Evolutionary conservation across 306 rosid species (phyloP), one percentile per base, ranked within the genome.

Genomic region (Trichosanthes truncata): DNA sequence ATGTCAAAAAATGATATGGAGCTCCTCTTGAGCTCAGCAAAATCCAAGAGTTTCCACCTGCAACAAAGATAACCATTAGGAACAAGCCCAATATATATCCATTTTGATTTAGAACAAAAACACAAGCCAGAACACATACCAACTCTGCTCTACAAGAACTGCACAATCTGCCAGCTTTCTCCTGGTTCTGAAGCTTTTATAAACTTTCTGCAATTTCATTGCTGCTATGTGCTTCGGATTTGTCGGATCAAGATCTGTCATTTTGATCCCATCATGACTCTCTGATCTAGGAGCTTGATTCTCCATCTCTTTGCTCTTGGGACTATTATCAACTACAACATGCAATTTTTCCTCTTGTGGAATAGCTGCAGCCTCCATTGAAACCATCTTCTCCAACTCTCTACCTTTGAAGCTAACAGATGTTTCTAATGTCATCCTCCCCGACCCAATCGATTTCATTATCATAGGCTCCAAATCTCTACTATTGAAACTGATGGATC

Each of bases 151-250:
- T 41, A 84, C 83, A 52, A 84, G 73, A 20, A 86, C 87, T 9
- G 81, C 87, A 9, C 87, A 86, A 59, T 86, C 87, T 17, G 87
- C 89, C 35, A 86, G 80, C 85, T 82, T 77, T 8, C 84, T 80
- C 14, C 89, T 25, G 25, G 87, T 84, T 21, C 84, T 72, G 36
- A 81, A 86, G 61, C 89, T 86, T 41, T 84, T 77, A 69, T 84
- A 86, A 55, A 86, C 89, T 66, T 86, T 86, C 82, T 86, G 87
- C 84, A 86, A 55, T 77, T 77, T 86, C 83, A 86, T 82, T 20
- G 89, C 89, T 31, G 89, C 87, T 9, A 49, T 33, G 18, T 79
- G 77, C 59, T 65, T 14, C 8, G 74, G 29, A 46, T 62, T 78
- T 0, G 20, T 68, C 23, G 60, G 51, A 33, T 25, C 65, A 20